A percentile compares a stretch with the other conserved stretches of the same genome.
Conservation (phyloP, 2,329 filamentous ascomycete genomes). For the Paraphaeosphaeria minitans region DNA sequence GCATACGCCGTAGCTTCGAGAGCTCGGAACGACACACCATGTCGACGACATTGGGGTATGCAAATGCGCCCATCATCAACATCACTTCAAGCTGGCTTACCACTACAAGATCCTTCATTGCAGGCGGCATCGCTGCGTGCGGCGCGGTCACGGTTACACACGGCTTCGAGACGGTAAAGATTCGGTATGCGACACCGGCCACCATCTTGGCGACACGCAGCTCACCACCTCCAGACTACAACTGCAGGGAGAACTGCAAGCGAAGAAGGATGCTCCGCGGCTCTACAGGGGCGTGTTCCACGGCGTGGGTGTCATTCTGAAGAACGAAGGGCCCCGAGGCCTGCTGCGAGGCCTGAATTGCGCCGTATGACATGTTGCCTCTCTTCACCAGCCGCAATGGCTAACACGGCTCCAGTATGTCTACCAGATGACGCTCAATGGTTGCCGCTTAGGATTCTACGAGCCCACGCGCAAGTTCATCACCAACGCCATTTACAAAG, state of each 20-base stretch:
- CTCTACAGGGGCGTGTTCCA: slow-evolving; percentile 92
- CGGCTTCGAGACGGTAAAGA: slow-evolving; percentile 98
- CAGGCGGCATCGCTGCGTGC: slow-evolving; percentile 94
- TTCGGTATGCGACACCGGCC: slow-evolving; percentile 66
- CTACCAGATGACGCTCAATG: slow-evolving; percentile 96
- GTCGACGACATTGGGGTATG: slow-evolving; percentile 56
- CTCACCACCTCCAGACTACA: slow-evolving; percentile 69
- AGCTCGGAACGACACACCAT: slow-evolving; percentile 32
- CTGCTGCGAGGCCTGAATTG: slow-evolving; percentile 88
- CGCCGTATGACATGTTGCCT: slow-evolving; percentile 60
- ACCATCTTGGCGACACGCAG: not conserved
- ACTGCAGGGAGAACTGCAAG: slow-evolving; percentile 91
- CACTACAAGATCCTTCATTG: slow-evolving; percentile 78
- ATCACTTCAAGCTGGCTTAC: not conserved
- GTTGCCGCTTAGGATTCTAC: slow-evolving; percentile 96
- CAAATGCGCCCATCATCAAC: not conserved
- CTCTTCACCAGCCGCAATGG: not conserved
- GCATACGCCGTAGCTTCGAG: not conserved
- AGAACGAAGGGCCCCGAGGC: slow-evolving; percentile 85
- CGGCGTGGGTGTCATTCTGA: slow-evolving; percentile 85
- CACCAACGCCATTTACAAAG: slow-evolving; percentile 71
- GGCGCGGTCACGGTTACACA: slow-evolving; percentile 97
- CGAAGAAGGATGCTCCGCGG: slow-evolving; percentile 81
- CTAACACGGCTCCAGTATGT: slow-evolving; percentile 65
- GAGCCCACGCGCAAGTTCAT: slow-evolving; percentile 83